Conservation (phyloP, 768 basidiomycete species). For the Hypsizygus marmoreus region DNA sequence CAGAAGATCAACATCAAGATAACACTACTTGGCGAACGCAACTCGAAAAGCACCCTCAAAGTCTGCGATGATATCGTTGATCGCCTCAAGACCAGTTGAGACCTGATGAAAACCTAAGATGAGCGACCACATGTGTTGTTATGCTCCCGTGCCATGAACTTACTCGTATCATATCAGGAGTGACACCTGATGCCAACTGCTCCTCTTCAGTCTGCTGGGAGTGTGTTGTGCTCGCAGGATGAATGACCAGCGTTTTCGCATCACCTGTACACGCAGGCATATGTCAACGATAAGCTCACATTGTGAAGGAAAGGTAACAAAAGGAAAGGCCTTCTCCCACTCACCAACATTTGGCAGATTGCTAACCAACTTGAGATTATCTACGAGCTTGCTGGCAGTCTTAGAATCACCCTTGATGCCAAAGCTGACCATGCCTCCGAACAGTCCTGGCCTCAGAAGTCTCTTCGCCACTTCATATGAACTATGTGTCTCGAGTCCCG, state of each 20-base stretch:
- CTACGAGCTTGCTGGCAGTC: constrained; percentile 62
- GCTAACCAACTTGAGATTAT: constrained; percentile 69
- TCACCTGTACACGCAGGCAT: constrained; percentile 40
- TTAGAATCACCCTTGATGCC: constrained; percentile 63
- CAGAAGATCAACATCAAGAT: too few species aligned
- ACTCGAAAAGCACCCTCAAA: constrained; percentile 35
- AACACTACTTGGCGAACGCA: constrained; percentile 8
- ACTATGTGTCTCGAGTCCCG: constrained; percentile 64
- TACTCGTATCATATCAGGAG: constrained; percentile 75
- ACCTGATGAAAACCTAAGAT: constrained; percentile 16
- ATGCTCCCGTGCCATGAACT: too few species aligned
- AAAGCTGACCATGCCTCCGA: constrained; percentile 77
- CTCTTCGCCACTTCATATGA: constrained; percentile 61
- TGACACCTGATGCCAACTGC: constrained; percentile 66
- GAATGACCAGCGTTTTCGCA: constrained; percentile 80
- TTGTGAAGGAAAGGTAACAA: neutral
- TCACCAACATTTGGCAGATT: constrained; percentile 72
- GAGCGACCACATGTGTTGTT: neutral
- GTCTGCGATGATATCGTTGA: constrained; percentile 41
- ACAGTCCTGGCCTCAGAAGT: constrained; percentile 54
- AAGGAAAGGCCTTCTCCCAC: constrained; percentile 15
- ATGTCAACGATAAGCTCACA: neutral
- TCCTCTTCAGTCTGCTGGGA: constrained; percentile 65
- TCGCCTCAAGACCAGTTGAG: constrained; percentile 34
- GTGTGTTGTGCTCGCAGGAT: constrained; percentile 79